Evolutionary conservation across 176 grass and related monocot species (phyloP), one percentile per base, ranked within the genome.

Genomic region (Musa itinerans): DNA sequence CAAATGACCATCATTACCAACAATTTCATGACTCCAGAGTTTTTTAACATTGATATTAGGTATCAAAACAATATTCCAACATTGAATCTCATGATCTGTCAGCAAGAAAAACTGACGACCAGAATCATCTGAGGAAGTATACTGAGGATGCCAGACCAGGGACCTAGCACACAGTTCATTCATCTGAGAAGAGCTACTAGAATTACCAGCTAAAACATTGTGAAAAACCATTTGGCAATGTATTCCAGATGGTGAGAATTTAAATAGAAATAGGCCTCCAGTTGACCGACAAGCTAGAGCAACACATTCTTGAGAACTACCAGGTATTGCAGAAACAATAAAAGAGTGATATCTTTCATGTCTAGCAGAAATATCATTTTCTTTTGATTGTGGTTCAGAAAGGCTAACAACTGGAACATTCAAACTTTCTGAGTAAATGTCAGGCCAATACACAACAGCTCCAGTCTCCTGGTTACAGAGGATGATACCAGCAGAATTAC

Each of bases 391-490:
- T 53, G 25, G 65, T 51, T 62, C 14, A 23, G 78, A 49, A 53
- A 71, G 73, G 78, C 74, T 81, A 78, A 87, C 64, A 80, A 91
- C 69, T 84, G 81, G 86, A 80, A 63, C 68, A 55, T 67, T 85
- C 53, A 53, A 73, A 72, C 68, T 89, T 75, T 89, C 80, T 76
- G 71, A 78, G 82, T 82, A 89, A 43, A 98, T 86, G 57, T 98
- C 88, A 82, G 88, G 84, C 95, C 95, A 98, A 78, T 89, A 98
- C 11, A 79, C 88, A 65, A 94, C 53, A 78, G 78, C 80, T 81
- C 83, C 86, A 79, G 84, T 87, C 72, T 54, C 85, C 80, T 69
- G 81, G 73, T 98, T 91, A 74, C 68, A 93, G 48, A 98, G 84
- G 57, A 98, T 86, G 51, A 91, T 71, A 71, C 95, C 88, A 69